Evolutionary conservation across 1,139 yeast genomes (phyloP).

Genomic region (Saccharomyces hybrid): DNA sequence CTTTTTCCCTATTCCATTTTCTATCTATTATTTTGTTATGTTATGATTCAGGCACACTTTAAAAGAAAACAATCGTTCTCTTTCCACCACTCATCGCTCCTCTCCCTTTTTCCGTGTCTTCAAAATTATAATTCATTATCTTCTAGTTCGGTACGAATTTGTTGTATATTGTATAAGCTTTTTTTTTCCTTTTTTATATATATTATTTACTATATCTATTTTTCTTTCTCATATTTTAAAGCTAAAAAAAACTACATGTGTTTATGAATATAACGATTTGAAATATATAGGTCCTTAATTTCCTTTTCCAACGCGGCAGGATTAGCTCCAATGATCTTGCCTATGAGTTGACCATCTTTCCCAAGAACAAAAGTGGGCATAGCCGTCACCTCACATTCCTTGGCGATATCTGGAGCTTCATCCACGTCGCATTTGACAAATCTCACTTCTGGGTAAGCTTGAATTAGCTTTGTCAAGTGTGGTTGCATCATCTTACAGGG

Average conservation of each 20-base stretch:
- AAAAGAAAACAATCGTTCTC: not conserved
- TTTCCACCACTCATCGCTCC: not conserved
- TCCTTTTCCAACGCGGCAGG: constrained; percentile 41
- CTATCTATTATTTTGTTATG: constrained; percentile 1
- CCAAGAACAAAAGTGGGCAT: constrained; percentile 84
- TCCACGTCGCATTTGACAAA: constrained; percentile 82
- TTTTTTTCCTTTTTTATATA: not conserved
- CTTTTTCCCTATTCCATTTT: not conserved
- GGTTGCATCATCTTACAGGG: constrained; percentile 89
- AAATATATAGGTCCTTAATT: constrained; percentile 26
- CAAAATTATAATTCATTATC: not conserved
- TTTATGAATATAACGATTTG: not conserved
- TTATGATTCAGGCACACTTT: not conserved
- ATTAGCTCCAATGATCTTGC: constrained; percentile 72
- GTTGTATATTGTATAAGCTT: not conserved
- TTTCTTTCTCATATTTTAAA: not conserved
- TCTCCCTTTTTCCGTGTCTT: not conserved
- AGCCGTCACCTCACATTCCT: constrained; percentile 60
- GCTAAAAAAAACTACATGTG: not conserved
- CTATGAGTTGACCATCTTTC: constrained; percentile 57
- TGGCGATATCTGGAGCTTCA: constrained; percentile 57
- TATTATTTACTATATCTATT: not conserved
- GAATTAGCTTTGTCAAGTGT: constrained; percentile 54
- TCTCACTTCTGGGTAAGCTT: constrained; percentile 43
- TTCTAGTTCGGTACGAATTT: not conserved